phyloP scores from a whole-genome alignment of 2,329 filamentous ascomycete genomes.

The Cladosporium phlei region DNA sequence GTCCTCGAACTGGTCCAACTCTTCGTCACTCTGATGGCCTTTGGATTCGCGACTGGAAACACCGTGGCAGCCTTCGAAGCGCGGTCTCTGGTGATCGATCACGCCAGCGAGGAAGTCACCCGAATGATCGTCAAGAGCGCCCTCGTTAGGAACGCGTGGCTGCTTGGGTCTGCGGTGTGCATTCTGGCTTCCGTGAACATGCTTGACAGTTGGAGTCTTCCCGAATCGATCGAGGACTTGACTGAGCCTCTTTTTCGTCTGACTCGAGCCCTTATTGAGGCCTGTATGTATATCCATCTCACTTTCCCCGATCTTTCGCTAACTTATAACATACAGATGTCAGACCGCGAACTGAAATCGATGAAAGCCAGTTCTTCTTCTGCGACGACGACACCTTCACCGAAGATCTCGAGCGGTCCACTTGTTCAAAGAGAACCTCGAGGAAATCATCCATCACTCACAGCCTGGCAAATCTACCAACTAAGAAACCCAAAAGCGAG shows the following conservation, averaged over 20 bases:
- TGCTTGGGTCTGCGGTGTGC: neutral
- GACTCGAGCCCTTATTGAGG: neutral
- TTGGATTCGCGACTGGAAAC: neutral
- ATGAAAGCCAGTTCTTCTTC: neutral
- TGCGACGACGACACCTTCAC: neutral
- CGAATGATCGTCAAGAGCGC: neutral
- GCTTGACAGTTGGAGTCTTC: conserved; percentile 9
- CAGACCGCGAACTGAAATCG: neutral
- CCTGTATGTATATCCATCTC: neutral
- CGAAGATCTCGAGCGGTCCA: neutral
- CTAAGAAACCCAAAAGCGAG: neutral
- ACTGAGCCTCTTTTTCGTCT: conserved; percentile 3
- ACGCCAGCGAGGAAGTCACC: conserved; percentile 4
- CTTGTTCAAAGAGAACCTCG: too few relatives aligned
- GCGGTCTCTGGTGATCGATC: neutral
- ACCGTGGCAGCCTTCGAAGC: conserved; percentile 1
- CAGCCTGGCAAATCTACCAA: neutral
- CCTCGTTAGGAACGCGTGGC: neutral
- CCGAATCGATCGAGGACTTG: neutral
- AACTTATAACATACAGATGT: neutral
- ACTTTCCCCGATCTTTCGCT: neutral
- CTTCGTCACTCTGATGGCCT: conserved; percentile 5
- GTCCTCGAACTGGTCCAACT: conserved; percentile 1
- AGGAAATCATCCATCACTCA: too few relatives aligned
- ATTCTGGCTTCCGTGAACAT: conserved; percentile 4